Evolutionary conservation across 257 asterid genomes (phyloP).

Genomic region (Nicotiana attenuata): DNA sequence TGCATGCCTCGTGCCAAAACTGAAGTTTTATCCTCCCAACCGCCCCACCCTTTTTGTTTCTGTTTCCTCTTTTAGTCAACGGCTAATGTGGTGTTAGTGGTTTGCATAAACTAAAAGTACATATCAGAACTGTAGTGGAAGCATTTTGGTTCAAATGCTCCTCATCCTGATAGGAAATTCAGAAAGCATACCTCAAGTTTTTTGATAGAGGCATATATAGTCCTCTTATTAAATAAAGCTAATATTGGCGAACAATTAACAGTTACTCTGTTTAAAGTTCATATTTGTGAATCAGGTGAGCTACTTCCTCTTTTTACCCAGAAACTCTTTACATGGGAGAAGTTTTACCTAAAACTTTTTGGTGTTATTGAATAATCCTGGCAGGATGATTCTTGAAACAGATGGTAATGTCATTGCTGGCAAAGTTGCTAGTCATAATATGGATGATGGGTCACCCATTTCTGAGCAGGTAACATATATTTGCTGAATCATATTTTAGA

Average conservation of each 20-base stretch:
- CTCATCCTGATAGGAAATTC: background rate
- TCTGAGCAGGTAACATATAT: conserved; percentile 31
- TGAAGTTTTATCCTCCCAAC: background rate
- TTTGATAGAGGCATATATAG: background rate
- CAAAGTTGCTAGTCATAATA: conserved; percentile 33
- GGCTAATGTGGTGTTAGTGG: background rate
- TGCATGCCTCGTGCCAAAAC: background rate
- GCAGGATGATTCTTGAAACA: conserved; percentile 37
- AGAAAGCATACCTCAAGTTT: background rate
- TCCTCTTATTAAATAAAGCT: background rate
- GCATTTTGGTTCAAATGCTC: background rate
- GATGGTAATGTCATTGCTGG: conserved; percentile 29
- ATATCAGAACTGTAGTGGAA: background rate
- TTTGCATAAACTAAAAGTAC: background rate
- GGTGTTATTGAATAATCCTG: background rate
- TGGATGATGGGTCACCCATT: conserved; percentile 28
- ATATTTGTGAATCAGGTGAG: background rate
- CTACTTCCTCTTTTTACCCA: background rate
- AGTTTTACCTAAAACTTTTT: background rate
- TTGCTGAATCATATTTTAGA: background rate
- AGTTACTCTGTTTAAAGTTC: background rate
- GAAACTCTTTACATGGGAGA: background rate
- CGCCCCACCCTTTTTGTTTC: background rate
- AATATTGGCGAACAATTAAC: background rate
- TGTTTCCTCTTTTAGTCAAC: background rate